A percentile compares a stretch with the other conserved stretches of the same genome.
These are phyloP conservation scores for Escovopsis sp. DNA, from an alignment of 2,329 filamentous ascomycete genomes.

Conservation along the genomic window DNA sequence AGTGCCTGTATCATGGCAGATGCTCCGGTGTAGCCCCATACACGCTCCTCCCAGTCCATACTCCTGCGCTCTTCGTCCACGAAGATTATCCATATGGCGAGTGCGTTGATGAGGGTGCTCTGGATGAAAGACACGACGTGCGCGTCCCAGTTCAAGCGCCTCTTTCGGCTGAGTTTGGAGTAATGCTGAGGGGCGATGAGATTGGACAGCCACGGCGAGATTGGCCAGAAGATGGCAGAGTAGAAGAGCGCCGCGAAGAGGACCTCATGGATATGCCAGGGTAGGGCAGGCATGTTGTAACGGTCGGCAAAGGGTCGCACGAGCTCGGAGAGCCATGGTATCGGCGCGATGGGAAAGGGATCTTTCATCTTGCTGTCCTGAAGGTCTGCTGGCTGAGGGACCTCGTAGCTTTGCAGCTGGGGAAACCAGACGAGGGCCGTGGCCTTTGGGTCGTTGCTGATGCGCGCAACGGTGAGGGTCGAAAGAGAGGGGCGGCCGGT, in stretches of 20 bases:
- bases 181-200: slow-evolving; percentile 51
- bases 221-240: slow-evolving; percentile 47
- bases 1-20: slow-evolving; percentile 61
- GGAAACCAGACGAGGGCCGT: not conserved
- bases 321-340: slow-evolving; percentile 40
- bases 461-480: not conserved
- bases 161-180: slow-evolving; percentile 45
- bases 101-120: slow-evolving; percentile 52
- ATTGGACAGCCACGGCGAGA: slow-evolving; percentile 54
- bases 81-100: slow-evolving; percentile 62
- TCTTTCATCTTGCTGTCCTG: slow-evolving; percentile 47
- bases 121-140: slow-evolving; percentile 77
- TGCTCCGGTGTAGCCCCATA: slow-evolving; percentile 66
- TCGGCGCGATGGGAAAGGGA: slow-evolving; percentile 50
- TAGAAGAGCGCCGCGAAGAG: slow-evolving; percentile 52
- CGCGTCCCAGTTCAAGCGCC: slow-evolving; percentile 65
- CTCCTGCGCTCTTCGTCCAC: slow-evolving; percentile 50
- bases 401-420: not conserved
- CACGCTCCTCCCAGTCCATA: slow-evolving; percentile 52
- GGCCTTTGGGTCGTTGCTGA: not conserved
- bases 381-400: too few relatives aligned
- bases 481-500: not conserved
- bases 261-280: slow-evolving; percentile 67
- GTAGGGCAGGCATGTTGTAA: slow-evolving; percentile 49
- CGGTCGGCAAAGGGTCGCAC: slow-evolving; percentile 50